Evolutionary conservation across 306 rosid genomes (phyloP).

Genomic region (Abrus precatorius): DNA sequence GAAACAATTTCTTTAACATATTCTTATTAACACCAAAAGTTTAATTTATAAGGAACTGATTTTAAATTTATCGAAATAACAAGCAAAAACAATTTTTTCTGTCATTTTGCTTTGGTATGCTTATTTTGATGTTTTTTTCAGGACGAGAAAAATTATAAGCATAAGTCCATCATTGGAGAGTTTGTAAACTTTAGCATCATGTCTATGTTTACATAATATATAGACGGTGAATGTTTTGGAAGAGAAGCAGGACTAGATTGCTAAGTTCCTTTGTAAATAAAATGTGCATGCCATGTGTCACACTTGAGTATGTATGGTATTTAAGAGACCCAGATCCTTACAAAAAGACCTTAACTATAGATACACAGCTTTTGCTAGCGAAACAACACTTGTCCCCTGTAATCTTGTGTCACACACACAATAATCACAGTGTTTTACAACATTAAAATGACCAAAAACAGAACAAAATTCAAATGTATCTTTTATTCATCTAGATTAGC

Average conservation of each 20-base stretch:
- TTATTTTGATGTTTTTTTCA: too few species aligned
- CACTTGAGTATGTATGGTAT: not conserved
- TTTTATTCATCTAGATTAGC: constrained; percentile 41
- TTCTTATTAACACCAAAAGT: too few species aligned
- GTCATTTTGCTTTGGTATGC: too few species aligned
- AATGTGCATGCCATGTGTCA: constrained; percentile 19
- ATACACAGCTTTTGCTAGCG: not conserved
- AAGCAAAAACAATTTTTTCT: too few species aligned
- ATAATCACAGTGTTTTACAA: constrained; percentile 19
- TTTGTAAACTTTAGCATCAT: too few species aligned
- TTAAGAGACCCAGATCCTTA: not conserved
- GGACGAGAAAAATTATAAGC: too few species aligned
- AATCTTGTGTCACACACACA: constrained; percentile 29
- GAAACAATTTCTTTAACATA: too few species aligned
- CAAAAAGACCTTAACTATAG: not conserved
- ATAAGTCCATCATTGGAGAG: too few species aligned
- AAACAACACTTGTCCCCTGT: not conserved
- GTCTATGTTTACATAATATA: not conserved
- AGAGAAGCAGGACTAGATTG: constrained; percentile 20
- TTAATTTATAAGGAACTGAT: too few species aligned
- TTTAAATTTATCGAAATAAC: too few species aligned
- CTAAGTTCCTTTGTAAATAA: not conserved
- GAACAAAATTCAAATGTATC: constrained; percentile 21
- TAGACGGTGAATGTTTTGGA: constrained; percentile 22
- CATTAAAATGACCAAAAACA: constrained; percentile 38